Evolutionary conservation across 805 yeast species (phyloP), one percentile per base, ranked within the genome.

Genomic region (Jamesozyma hellenica): DNA sequence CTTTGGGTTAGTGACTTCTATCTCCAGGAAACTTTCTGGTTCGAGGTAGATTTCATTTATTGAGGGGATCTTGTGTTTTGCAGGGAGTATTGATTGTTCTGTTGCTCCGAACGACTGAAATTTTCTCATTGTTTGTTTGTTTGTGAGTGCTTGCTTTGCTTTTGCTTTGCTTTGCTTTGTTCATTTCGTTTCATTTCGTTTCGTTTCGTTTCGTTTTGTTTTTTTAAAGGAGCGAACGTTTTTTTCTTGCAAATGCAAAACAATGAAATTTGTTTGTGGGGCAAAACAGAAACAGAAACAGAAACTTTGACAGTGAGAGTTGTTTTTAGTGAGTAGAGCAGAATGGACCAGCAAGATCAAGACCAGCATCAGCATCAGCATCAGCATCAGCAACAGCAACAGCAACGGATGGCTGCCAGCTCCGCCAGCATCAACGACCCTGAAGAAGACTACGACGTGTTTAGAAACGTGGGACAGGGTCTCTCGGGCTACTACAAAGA

Each of bases 381-480:
- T n/a, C n/a, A n/a, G n/a, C n/a, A n/a, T n/a, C n/a, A n/a, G n/a
- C n/a, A n/a, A n/a, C n/a, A n/a, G n/a, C n/a, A n/a, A n/a, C n/a
- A n/a, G n/a, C n/a, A n/a, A n/a, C n/a, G n/a, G n/a, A n/a, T n/a
- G n/a, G n/a, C n/a, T n/a, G n/a, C n/a, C n/a, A n/a, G n/a, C n/a
- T n/a, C n/a, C n/a, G n/a, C n/a, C n/a, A n/a, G n/a, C n/a, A n/a
- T n/a, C n/a, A n/a, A 32, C 3, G 34, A 38, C 28, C 36, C 51
- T 12, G 55, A 56, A 7, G 69, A 58, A 1, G 73, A 67, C 7
- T 65, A 61, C 19, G 48, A 82, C 39, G 85, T 84, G 17, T 85
- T 85, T 53, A 71, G 75, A 44, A 92, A 92, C 59, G 97, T 92
- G 6, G 96, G 94, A 2, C 96, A 87, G 55, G 97, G 96, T 1